Percentiles rank a stretch among this genome's conserved stretches.
Evolutionary conservation across 2,329 filamentous ascomycete species (phyloP).

Genomic region (Monilinia polystroma): DNA sequence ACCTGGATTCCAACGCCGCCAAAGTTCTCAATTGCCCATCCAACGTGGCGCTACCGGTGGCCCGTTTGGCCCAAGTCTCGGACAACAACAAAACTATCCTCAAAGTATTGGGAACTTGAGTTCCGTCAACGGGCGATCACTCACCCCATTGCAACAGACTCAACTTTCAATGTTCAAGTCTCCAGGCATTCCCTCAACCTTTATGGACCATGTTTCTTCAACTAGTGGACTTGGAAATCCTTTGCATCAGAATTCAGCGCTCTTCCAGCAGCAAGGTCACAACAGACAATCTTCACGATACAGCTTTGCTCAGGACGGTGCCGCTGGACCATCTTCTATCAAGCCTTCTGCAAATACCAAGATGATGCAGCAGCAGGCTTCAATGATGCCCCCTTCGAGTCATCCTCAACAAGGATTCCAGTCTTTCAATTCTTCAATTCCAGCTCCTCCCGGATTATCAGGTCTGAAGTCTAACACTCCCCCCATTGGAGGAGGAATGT

Average conservation of each 20-base stretch:
- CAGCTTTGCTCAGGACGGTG: slow-evolving; percentile 78
- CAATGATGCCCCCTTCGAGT: slow-evolving; percentile 70
- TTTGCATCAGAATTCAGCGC: slow-evolving; percentile 47
- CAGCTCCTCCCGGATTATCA: slow-evolving; percentile 74
- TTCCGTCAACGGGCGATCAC: slow-evolving; percentile 65
- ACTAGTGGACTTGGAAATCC: slow-evolving; percentile 48
- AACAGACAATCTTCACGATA: slow-evolving; percentile 83
- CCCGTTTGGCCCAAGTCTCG: slow-evolving; percentile 54
- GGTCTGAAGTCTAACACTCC: slow-evolving; percentile 94
- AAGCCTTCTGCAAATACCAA: slow-evolving; percentile 78
- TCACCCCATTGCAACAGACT: slow-evolving; percentile 79
- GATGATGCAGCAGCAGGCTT: slow-evolving; percentile 82
- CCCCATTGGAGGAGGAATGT: slow-evolving; percentile 80
- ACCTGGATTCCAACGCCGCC: slow-evolving; percentile 57
- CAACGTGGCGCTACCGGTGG: slow-evolving; percentile 58
- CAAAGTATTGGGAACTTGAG: slow-evolving; percentile 52
- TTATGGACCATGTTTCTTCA: slow-evolving; percentile 59
- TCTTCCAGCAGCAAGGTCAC: slow-evolving; percentile 66
- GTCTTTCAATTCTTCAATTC: slow-evolving; percentile 81
- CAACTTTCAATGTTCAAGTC: slow-evolving; percentile 58
- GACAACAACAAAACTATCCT: slow-evolving; percentile 47
- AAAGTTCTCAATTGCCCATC: slow-evolving; percentile 73
- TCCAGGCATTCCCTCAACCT: slow-evolving; percentile 43
- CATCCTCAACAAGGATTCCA: slow-evolving; percentile 59
- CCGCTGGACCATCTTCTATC: slow-evolving; percentile 57